Base-by-base conservation (phyloP, 192 early-diverging fungal genomes). In the Podila epigama region DNA sequence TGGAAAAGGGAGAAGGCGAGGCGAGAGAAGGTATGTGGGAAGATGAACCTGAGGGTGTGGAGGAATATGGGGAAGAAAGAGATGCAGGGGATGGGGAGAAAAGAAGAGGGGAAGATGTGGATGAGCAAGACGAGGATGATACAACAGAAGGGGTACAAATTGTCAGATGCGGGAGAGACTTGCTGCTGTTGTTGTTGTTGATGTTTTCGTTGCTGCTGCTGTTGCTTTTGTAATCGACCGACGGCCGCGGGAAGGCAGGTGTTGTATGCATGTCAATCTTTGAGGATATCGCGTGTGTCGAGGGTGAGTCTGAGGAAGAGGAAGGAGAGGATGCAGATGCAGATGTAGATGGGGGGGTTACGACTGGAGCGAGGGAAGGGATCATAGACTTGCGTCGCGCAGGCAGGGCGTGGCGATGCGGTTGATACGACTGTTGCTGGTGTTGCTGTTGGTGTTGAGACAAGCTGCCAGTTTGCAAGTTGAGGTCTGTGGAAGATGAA, bases 161-260 rank as follows among this genome's bases (percentile, higher is more conserved):
- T 31, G 70, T 57, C 51, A 73, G 33, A 44, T 55, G 51, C 33
- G 70, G 58, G 22, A 61, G 34, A n/a, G 35, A 73, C 52, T 63
- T 67, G 25, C 20, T 22, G 29, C 16, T 9, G 31, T 59, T 48
- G 51, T 36, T 65, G 63, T 53, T 52, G 58, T 60, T 60, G 40
- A 41, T 48, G 27, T 60, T 48, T 25, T 50, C 4, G 31, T 48
- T 18, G 31, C 5, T 44, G 27, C 10, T 57, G 36, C n/a, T 63
- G 63, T 51, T 62, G 57, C n/a, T 31, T 16, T 56, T 62, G 29
- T 42, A 44, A 18, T 67, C 59, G 16, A 57, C 35, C 64, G 58
- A 63, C 42, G 56, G 33, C 18, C 63, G 64, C 58, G 71, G 61
- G 48, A 75, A 75, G 2, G 65, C 53, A 13, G 62, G 50, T 36